A percentile compares a stretch with the other conserved stretches of the same genome.
phyloP scores from a whole-genome alignment of 345 rosid genomes.

The Leavenworthia alabamica region DNA sequence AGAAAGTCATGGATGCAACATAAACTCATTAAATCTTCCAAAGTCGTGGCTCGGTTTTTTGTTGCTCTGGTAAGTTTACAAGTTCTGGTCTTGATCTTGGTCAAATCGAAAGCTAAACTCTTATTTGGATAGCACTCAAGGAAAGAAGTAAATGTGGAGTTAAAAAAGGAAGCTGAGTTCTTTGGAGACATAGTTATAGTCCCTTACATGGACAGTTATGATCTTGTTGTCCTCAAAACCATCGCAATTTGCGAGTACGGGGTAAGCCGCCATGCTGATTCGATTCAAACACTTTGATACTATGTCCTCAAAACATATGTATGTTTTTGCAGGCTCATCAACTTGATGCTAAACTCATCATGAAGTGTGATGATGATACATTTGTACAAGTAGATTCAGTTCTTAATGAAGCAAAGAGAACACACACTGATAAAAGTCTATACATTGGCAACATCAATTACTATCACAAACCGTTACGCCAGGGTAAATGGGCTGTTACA shows the following conservation, averaged over 20 bases:
- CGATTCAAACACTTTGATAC: no score
- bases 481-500: slow-evolving; percentile 81
- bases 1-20: slow-evolving; percentile 86
- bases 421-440: slow-evolving; percentile 40
- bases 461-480: slow-evolving; percentile 60
- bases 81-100: no score
- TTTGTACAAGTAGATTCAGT: slow-evolving; percentile 60
- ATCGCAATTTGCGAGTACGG: slow-evolving; percentile 71
- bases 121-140: slow-evolving; percentile 43
- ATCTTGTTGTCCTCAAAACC: slow-evolving; percentile 62
- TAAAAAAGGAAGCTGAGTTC: slow-evolving; percentile 70
- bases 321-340: slow-evolving; percentile 47
- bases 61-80: slow-evolving; percentile 54
- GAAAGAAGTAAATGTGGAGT: slow-evolving; percentile 52
- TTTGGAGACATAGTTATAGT: slow-evolving; percentile 57
- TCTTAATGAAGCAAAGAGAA: slow-evolving; percentile 43
- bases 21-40: slow-evolving; percentile 51
- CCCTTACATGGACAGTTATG: slow-evolving; percentile 68
- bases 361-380: slow-evolving; percentile 81
- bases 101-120: no score
- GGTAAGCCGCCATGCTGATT: no score
- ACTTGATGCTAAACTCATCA: slow-evolving; percentile 43
- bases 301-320: no score
- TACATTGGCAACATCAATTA: slow-evolving; percentile 73
- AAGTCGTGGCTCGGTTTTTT: slow-evolving; percentile 72